Evolutionary conservation across 805 yeast genomes (phyloP).

Genomic region (Tetrapisispora arboricola): DNA sequence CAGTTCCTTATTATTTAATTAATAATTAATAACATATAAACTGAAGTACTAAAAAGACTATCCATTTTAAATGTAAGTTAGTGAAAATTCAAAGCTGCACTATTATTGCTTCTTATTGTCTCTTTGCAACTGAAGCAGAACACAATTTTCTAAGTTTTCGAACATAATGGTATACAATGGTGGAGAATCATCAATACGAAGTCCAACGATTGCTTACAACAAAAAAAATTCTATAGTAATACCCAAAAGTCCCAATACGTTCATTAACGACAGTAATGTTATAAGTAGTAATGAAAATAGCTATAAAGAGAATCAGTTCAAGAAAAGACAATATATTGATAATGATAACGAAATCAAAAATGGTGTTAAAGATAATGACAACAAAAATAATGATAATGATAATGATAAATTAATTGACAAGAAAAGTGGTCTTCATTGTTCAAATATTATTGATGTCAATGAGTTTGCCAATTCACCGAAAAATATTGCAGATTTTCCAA

Average conservation of each 20-base stretch:
- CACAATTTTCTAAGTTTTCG: too few species aligned
- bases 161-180: neutral
- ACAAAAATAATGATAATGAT: neutral
- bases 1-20: too few species aligned
- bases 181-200: neutral
- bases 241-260: neutral
- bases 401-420: neutral
- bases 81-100: too few species aligned
- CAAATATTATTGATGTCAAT: neutral
- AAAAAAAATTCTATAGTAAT: neutral
- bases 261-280: neutral
- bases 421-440: too few species aligned
- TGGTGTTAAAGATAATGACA: neutral
- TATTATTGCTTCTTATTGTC: neutral
- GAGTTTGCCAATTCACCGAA: slow-evolving; percentile 5
- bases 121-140: too few species aligned
- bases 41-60: too few species aligned
- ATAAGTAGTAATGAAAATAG: neutral
- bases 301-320: neutral
- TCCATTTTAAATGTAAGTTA: too few species aligned
- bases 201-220: neutral
- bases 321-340: neutral
- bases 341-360: neutral
- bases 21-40: too few species aligned
- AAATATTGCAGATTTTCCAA: slow-evolving; percentile 73